Evolutionary conservation across 805 yeast species (phyloP).

Genomic region (Sugiyamaella chiloensis): DNA sequence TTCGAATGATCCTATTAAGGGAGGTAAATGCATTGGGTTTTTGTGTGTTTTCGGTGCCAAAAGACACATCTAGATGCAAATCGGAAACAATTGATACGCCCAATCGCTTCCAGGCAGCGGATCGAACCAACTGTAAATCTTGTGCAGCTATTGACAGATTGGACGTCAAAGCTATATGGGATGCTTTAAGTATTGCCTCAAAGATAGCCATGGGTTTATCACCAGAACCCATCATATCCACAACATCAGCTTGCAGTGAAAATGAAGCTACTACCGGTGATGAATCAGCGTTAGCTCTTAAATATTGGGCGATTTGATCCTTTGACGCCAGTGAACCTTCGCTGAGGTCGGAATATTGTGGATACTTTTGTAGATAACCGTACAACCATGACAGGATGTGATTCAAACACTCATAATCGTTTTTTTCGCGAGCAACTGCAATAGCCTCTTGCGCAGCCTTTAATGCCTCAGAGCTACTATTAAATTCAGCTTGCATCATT

Average conservation of each 20-base stretch:
- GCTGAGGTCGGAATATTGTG: slow-evolving; percentile 42
- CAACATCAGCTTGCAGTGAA: slow-evolving; percentile 21
- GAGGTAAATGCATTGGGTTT: slow-evolving; percentile 5
- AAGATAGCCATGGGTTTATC: slow-evolving; percentile 37
- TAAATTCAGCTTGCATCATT: slow-evolving; percentile 64
- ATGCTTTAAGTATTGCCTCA: slow-evolving; percentile 30
- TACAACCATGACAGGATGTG: slow-evolving; percentile 56
- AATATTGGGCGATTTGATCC: slow-evolving; percentile 63
- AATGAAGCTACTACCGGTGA: slow-evolving; percentile 15
- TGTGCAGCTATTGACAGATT: neutral
- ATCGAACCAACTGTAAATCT: slow-evolving; percentile 12
- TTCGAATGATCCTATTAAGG: slow-evolving; percentile 9
- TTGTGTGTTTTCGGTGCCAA: neutral
- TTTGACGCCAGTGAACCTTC: slow-evolving; percentile 50
- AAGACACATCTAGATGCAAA: slow-evolving; percentile 16
- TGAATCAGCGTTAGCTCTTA: slow-evolving; percentile 52
- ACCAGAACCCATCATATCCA: slow-evolving; percentile 16
- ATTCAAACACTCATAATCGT: slow-evolving; percentile 69
- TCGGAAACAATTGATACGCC: slow-evolving; percentile 18
- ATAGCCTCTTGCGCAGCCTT: slow-evolving; percentile 84
- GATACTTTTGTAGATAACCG: slow-evolving; percentile 65
- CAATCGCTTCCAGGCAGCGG: slow-evolving; percentile 23
- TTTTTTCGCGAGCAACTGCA: slow-evolving; percentile 80
- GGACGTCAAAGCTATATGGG: slow-evolving; percentile 14
- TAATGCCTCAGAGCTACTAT: slow-evolving; percentile 64